Base-by-base conservation (phyloP, 2,329 filamentous ascomycete species). In the Aspergillus sp. region DNA sequence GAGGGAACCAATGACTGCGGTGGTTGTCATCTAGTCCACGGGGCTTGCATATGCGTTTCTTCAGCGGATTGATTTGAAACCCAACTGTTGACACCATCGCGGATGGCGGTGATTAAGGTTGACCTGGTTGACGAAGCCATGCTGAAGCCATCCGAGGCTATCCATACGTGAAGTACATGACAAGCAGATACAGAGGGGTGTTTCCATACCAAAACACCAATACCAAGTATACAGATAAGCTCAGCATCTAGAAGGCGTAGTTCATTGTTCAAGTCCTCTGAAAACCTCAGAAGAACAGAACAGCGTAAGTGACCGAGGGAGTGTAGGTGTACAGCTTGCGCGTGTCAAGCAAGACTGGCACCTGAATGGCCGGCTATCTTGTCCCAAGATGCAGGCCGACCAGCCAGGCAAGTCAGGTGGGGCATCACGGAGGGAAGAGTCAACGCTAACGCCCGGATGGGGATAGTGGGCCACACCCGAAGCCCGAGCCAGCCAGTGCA, bases 361-460 rank as follows among this genome's bases (percentile, higher is more conserved):
- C 15, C 25, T 30, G 25, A 50, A 8, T 39, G 25, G 54, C 27
- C 54, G 54, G 54, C n/a, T 17, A 13, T 10, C 3, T 30, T 27
- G 27, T 39, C 38, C 47, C 21, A n/a, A 49, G 32, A 54, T 60
- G 61, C 61, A 60, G 52, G 58, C 42, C 10, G 61, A 58, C 61
- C 61, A 48, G 54, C 50, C 38, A 47, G 58, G 58, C 38, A 62
- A 60, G 47, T 44, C 23, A 15, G 41, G 52, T 59, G 60, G 60
- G 36, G 27, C 17, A 10, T 13, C 11, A 19, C n/a, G 38, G 44
- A 23, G 23, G 21, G 38, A 27, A 41, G 42, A 60, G 38, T 47
- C 47, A 15, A 30, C 17, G 54, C 27, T 19, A 41, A 50, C 41
- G 23, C 59, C 54, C 5, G 21, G 54, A 47, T 23, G n/a, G 41